Evolutionary conservation across 805 yeast genomes (phyloP), one percentile per base, ranked within the genome.

Genomic region (Wickerhamiella siamensis): DNA sequence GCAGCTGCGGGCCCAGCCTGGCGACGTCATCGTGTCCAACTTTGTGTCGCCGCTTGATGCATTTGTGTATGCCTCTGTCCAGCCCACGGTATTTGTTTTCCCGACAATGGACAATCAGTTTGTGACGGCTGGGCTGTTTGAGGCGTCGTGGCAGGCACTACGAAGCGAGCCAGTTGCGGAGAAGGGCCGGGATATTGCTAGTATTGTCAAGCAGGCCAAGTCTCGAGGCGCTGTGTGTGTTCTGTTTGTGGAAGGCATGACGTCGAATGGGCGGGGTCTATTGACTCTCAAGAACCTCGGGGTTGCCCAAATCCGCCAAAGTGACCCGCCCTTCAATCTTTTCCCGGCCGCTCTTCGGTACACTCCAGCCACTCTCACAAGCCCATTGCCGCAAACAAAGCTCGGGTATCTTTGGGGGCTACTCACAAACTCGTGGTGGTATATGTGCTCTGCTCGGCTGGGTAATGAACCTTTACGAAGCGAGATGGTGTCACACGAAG

Each of bases 231-330:
- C 70, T 33, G 61, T 66, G 0, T 66, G 75, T 3, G 77, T 70
- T 40, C 50, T 80, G 18, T 74, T 84, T 44, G 67, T 78, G 2
- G 96, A 86, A 54, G 94, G 94, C 0, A 82, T 94, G 0, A 69
- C 94, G 0, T 75, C 94, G 0, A 88, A 87, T 55, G 91, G 93
- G 39, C 76, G 77, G 47, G 76, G 86, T 0, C 55, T 87, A 1
- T 65, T 87, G 46, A 75, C 83, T 3, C 71, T 81, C 42, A 62
- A 64, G 29, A 38, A 44, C 4, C 43, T 54, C 3, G 48, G 51
- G 40, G 55, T 63, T 33, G 45, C 33, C 29, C 41, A 36, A 17
- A 43, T 41, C 8, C 38, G 55, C 3, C 10, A 24, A 12, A 12
- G 10, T 6, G 12, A 24, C 10, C 12, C 29, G 6, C 29, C 29